Evolutionary conservation across 2,329 filamentous ascomycete genomes (phyloP).

Genomic region (Albophoma yamanashiensis): DNA sequence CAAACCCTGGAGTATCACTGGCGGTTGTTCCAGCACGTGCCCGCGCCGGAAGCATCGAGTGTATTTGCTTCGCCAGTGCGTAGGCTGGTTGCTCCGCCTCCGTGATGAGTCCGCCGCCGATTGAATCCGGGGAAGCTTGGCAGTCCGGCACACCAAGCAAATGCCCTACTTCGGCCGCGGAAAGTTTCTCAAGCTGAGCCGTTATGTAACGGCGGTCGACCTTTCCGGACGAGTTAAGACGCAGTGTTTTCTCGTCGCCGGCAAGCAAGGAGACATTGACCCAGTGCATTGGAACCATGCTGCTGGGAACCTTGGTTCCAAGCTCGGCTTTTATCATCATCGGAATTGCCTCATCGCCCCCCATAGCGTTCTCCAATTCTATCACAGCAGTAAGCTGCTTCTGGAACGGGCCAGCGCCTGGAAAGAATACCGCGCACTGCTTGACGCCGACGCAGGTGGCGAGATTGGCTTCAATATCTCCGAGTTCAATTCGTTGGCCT

Average conservation of each 20-base stretch:
- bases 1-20: background rate
- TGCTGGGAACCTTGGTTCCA: background rate
- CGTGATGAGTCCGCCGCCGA: background rate
- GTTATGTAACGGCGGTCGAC: background rate
- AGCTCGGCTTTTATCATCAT: background rate
- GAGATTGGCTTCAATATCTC: slow-evolving; percentile 8
- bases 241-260: background rate
- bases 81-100: slow-evolving; percentile 3
- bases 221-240: background rate
- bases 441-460: background rate
- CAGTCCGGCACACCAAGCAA: background rate
- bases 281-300: slow-evolving; percentile 1
- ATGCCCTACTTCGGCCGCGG: background rate
- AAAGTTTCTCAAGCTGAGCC: background rate
- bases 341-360: background rate
- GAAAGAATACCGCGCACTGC: background rate
- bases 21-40: background rate
- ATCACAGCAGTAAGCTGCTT: background rate
- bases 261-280: background rate
- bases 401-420: background rate
- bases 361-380: background rate
- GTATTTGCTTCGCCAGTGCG: background rate
- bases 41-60: background rate
- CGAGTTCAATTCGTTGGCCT: slow-evolving; percentile 43
- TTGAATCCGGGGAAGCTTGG: background rate